phyloP scores from a whole-genome alignment of 192 early-diverging fungal species.

The Coemansia sp. region DNA sequence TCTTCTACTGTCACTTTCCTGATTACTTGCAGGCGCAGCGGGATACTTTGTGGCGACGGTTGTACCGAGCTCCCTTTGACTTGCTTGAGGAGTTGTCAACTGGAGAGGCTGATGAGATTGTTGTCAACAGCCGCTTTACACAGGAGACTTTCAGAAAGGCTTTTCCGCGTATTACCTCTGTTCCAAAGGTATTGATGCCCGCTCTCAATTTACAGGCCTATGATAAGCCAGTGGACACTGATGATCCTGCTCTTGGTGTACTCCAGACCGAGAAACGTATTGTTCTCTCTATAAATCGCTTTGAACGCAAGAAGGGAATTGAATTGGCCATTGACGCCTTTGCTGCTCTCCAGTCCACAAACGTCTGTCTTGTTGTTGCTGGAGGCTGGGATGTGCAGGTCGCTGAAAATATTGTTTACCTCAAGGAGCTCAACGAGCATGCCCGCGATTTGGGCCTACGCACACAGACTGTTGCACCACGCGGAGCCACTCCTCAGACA shows the following conservation, averaged over 20 bases:
- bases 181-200: constrained; percentile 79
- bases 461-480: constrained; percentile 36
- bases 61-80: constrained; percentile 85
- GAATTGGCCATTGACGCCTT: constrained; percentile 76
- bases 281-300: constrained; percentile 89
- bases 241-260: constrained; percentile 54
- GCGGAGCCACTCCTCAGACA: not conserved
- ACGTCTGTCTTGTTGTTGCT: constrained; percentile 67
- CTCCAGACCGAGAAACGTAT: constrained; percentile 26
- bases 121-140: constrained; percentile 93
- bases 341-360: constrained; percentile 19
- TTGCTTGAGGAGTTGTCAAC: constrained; percentile 83
- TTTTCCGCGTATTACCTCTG: constrained; percentile 63
- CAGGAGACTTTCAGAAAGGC: constrained; percentile 65
- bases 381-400: constrained; percentile 88
- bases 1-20: constrained; percentile 98
- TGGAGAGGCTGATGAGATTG: constrained; percentile 80
- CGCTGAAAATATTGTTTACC: constrained; percentile 83
- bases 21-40: constrained; percentile 79
- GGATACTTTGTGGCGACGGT: constrained; percentile 57
- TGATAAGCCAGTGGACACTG: constrained; percentile 57
- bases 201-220: constrained; percentile 77
- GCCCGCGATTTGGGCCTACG: constrained; percentile 50
- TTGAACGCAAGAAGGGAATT: constrained; percentile 93
- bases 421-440: constrained; percentile 65